These are phyloP conservation scores for Trypanosoma congolense DNA, from an alignment of 208 protist species.

Conservation along the genomic window DNA sequence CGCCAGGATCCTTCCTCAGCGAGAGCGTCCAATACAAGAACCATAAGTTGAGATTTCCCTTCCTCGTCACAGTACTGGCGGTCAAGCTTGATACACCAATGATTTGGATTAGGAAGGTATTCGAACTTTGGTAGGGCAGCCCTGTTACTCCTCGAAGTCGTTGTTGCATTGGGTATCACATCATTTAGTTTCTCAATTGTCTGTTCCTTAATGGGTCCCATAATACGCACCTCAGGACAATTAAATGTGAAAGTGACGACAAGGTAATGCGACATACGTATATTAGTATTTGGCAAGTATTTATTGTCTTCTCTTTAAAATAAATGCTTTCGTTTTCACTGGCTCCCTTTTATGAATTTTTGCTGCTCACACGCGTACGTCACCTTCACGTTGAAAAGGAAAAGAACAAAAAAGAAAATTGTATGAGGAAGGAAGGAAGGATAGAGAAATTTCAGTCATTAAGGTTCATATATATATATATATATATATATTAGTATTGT, in stretches of 20 bases:
- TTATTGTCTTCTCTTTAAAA: slow-evolving; percentile 8
- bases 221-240: slow-evolving; percentile 76
- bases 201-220: slow-evolving; percentile 78
- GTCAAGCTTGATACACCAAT: slow-evolving; percentile 80
- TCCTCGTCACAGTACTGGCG: slow-evolving; percentile 80
- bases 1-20: slow-evolving; percentile 86
- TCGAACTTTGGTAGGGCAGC: slow-evolving; percentile 58
- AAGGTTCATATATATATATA: slow-evolving; percentile 18
- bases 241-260: slow-evolving; percentile 83
- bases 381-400: too few species aligned
- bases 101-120: slow-evolving; percentile 69
- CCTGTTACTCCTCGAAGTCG: slow-evolving; percentile 68
- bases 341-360: slow-evolving; percentile 7
- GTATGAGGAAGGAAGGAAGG: slow-evolving; percentile 2
- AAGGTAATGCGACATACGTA: slow-evolving; percentile 61
- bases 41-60: slow-evolving; percentile 72
- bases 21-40: slow-evolving; percentile 80
- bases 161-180: slow-evolving; percentile 68
- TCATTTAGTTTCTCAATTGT: slow-evolving; percentile 86
- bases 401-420: slow-evolving; percentile 15
- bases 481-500: background rate
- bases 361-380: too few species aligned
- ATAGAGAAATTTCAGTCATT: slow-evolving; percentile 5
- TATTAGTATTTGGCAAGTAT: slow-evolving; percentile 8
- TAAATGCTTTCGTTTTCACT: background rate